A percentile compares a stretch with the other conserved stretches of the same genome.
Evolutionary conservation across 1,139 yeast genomes (phyloP).

Genomic region (Blastobotrys petasosporus): DNA sequence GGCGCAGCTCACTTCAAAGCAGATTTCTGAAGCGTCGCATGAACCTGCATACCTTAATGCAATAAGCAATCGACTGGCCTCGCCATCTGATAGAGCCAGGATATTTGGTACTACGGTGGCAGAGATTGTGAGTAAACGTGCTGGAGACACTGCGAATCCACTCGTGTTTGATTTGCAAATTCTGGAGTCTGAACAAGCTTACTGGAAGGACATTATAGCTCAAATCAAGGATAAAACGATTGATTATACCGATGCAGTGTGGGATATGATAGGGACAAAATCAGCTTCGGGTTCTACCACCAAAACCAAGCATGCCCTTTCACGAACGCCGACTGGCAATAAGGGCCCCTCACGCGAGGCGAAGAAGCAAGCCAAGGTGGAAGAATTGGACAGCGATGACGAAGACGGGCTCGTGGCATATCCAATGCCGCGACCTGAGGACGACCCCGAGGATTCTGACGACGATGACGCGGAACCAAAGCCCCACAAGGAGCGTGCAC

Average conservation of each 20-base stretch:
- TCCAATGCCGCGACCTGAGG: conserved; percentile 23
- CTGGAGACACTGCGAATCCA: conserved; percentile 28
- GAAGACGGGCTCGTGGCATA: conserved; percentile 25
- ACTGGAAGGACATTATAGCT: conserved; percentile 13
- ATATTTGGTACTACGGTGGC: conserved; percentile 44
- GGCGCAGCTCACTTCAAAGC: conserved; percentile 24
- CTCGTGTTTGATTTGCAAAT: conserved; percentile 38
- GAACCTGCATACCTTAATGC: conserved; percentile 38
- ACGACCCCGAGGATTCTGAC: conserved; percentile 32
- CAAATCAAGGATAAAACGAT: conserved; percentile 2
- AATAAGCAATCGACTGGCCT: conserved; percentile 42
- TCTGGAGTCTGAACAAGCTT: conserved; percentile 17
- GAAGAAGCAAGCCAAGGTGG: background rate
- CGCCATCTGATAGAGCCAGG: conserved; percentile 41
- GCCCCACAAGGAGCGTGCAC: conserved; percentile 17
- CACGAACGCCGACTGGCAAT: background rate
- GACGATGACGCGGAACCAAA: conserved; percentile 44
- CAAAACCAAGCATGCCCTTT: background rate
- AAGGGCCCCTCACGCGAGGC: background rate
- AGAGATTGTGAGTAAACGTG: conserved; percentile 39
- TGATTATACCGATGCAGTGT: conserved; percentile 10
- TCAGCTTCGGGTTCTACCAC: conserved; percentile 71
- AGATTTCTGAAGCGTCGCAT: conserved; percentile 26
- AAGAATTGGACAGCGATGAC: conserved; percentile 15
- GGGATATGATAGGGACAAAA: conserved; percentile 16